Conservation (phyloP, 1,284 basidiomycete genomes). For the Papiliotrema terrestris region DNA sequence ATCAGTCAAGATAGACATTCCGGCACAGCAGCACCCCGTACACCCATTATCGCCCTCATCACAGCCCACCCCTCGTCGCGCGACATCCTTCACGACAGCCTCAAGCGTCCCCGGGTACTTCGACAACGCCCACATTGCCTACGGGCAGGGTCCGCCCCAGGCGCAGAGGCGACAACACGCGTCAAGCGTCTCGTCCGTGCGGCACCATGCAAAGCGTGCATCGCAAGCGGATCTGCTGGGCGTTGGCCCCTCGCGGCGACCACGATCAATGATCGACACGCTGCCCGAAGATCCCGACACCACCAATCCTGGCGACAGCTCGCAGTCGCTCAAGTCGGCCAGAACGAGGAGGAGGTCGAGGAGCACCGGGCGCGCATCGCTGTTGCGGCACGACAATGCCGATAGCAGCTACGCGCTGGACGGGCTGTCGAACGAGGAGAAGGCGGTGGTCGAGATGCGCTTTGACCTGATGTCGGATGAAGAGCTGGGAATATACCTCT, state of each 20-base stretch:
- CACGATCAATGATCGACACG: slow-evolving; percentile 2
- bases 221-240: slow-evolving; percentile 27
- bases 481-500: slow-evolving; percentile 24
- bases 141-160: background rate
- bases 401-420: slow-evolving; percentile 12
- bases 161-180: background rate
- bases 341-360: background rate
- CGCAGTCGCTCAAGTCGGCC: background rate
- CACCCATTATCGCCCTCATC: background rate
- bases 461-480: slow-evolving; percentile 40
- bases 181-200: background rate
- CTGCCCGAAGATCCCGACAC: background rate
- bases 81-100: background rate
- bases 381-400: background rate
- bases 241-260: slow-evolving; percentile 10
- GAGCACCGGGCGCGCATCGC: slow-evolving; percentile 1
- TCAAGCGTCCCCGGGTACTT: background rate
- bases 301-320: no score
- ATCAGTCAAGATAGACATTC: no score
- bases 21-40: background rate
- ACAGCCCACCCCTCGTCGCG: background rate
- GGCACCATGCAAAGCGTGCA: background rate
- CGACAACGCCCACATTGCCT: background rate
- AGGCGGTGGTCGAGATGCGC: slow-evolving; percentile 31
- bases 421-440: slow-evolving; percentile 29